Evolutionary conservation across 208 protist species (phyloP).

Genomic region (Trichomonas tenax): DNA sequence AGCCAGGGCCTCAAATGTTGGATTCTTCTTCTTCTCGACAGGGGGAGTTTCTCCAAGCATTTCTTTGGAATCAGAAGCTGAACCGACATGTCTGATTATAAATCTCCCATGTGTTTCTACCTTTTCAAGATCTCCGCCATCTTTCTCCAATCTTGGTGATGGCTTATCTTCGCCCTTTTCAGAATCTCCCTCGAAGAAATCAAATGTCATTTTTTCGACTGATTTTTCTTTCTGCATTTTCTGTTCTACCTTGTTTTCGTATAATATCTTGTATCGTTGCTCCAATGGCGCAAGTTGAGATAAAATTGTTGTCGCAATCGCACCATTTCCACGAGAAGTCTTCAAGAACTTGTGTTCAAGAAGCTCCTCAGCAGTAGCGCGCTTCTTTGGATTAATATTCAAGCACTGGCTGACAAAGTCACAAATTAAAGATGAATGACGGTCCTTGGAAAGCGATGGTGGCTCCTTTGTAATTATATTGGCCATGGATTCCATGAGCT

Average conservation of each 20-base stretch:
- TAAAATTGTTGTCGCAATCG: background rate
- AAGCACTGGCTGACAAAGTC: background rate
- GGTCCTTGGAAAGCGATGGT: background rate
- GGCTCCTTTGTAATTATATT: background rate
- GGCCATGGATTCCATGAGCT: background rate
- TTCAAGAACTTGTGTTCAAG: background rate
- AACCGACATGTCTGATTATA: background rate
- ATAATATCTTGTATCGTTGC: background rate
- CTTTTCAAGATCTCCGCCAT: background rate
- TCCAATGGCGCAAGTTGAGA: background rate
- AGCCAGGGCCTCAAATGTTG: background rate
- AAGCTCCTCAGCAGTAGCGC: background rate
- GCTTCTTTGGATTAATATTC: background rate
- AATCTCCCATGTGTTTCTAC: background rate
- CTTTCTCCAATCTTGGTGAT: background rate
- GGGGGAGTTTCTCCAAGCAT: background rate
- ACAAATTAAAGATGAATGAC: background rate
- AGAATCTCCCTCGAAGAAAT: background rate
- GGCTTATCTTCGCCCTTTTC: background rate
- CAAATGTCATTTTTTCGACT: background rate
- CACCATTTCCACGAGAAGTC: background rate
- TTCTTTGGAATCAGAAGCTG: background rate
- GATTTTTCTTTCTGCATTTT: background rate
- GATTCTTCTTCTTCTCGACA: background rate
- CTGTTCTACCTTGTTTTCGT: background rate